Conservation (phyloP, 1,284 basidiomycete species). For the Moesziomyces sp. region DNA sequence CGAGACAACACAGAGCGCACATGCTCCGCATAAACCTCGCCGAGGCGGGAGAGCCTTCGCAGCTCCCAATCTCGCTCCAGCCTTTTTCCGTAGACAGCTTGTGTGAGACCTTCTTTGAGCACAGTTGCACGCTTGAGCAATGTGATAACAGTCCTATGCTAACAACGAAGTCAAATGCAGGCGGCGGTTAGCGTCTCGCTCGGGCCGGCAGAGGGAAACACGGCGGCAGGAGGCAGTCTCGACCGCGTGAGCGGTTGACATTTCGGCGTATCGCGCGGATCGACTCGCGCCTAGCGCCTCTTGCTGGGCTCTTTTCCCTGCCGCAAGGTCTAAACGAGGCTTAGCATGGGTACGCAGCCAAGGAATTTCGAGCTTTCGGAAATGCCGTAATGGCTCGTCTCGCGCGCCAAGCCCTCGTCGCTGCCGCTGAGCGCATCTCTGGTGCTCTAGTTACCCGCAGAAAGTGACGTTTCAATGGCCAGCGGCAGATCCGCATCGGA, state of each 20-base stretch:
- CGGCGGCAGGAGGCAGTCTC: too few species aligned
- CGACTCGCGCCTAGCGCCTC: neutral
- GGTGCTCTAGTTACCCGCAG: neutral
- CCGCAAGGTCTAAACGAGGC: neutral
- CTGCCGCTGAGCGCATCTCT: too few species aligned
- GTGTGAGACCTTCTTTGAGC: too few species aligned
- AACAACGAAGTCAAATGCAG: too few species aligned
- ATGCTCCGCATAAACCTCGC: neutral
- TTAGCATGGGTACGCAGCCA: neutral
- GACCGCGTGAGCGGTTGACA: neutral
- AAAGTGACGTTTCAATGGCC: neutral
- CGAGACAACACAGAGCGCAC: neutral
- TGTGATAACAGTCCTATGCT: too few species aligned
- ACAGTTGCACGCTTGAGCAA: too few species aligned
- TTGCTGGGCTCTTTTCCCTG: neutral
- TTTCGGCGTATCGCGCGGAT: neutral
- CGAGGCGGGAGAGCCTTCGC: neutral
- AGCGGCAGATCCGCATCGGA: neutral
- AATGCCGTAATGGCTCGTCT: neutral
- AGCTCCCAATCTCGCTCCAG: too few species aligned
- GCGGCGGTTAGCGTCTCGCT: neutral
- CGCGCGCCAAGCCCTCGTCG: neutral
- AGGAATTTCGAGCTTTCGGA: neutral
- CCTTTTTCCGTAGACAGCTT: too few species aligned
- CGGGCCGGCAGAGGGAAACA: too few species aligned